Evolutionary conservation across 192 early-diverging fungal genomes (phyloP), one percentile per base, ranked within the genome.

Genomic region (Coemansia sp.): DNA sequence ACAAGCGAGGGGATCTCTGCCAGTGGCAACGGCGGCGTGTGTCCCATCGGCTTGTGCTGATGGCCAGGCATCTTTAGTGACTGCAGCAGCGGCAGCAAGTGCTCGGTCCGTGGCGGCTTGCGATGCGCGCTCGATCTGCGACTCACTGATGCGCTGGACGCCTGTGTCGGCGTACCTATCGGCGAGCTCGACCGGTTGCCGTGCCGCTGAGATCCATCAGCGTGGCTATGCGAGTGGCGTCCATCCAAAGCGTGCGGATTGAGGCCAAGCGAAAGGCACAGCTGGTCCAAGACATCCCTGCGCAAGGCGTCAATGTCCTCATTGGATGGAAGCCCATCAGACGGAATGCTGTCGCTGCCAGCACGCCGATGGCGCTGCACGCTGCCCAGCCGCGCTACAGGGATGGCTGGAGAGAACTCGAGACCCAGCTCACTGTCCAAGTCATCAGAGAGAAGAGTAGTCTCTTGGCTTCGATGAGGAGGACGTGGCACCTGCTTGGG

Each of bases 1-100:
- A 84, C 81, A 63, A 86, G 79, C 63, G 77, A 74, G 8, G 77
- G 71, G 20, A 79, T 76, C 12, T 79, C 67, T n/a, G 68, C 66
- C 38, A 79, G 57, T 11, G 82, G 69, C 64, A 52, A 46, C 3
- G 66, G 60, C 9, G 66, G 54, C n/a, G 75, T 67, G 0, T 40
- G 15, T 4, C 57, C 65, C 20, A 68, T 13, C 29, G 10, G 33
- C 36, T 60, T 70, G 54, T 47, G 69, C 34, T 66, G 69, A 16
- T 34, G 57, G 15, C 42, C 75, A 8, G 69, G 42, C 38, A 55
- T 51, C 42, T 27, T 61, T 13, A 77, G 76, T 72, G 72, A 73
- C 68, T 74, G 78, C 67, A 76, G 74, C 67, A 78, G 55, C 0
- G 77, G 82, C 38, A 84, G 66, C 12, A 79, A 40, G 16, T 84